phyloP scores from a whole-genome alignment of 495 filamentous ascomycete species.

The Hypoxylon fragiforme region DNA sequence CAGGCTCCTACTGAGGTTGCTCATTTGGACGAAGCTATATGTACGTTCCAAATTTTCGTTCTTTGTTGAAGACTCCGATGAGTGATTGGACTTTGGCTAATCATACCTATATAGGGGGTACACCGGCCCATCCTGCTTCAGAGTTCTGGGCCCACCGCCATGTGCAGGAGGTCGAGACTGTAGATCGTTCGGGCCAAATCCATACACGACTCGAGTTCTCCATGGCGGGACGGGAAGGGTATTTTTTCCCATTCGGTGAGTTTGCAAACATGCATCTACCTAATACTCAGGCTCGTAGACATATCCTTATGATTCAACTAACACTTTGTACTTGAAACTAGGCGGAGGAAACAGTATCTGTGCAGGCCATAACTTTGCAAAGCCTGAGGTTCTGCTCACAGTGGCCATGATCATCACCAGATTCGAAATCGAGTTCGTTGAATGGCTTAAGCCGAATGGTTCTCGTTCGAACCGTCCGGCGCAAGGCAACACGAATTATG shows the following conservation, averaged over 20 bases:
- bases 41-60: too few species aligned
- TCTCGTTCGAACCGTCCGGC: constrained; percentile 26
- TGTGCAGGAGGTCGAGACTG: too few species aligned
- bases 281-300: background rate
- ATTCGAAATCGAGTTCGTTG: constrained; percentile 55
- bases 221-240: constrained; percentile 10
- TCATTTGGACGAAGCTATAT: constrained; percentile 33
- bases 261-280: background rate
- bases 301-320: too few species aligned
- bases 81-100: too few species aligned
- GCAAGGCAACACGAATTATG: constrained; percentile 19
- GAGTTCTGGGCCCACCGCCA: constrained; percentile 44
- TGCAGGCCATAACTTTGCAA: constrained; percentile 54
- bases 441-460: constrained; percentile 33
- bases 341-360: constrained; percentile 49
- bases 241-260: constrained; percentile 42
- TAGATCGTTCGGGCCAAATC: background rate
- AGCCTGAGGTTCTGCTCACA: constrained; percentile 53
- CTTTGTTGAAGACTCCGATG: too few species aligned
- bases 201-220: background rate
- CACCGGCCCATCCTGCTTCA: constrained; percentile 31
- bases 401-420: constrained; percentile 52
- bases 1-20: constrained; percentile 31
- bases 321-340: background rate
- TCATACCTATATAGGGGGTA: too few species aligned